Percentiles rank a stretch among this genome's conserved stretches.
These are phyloP conservation scores for Myrica gale DNA, from an alignment of 306 rosid species.

Conservation along the genomic window DNA sequence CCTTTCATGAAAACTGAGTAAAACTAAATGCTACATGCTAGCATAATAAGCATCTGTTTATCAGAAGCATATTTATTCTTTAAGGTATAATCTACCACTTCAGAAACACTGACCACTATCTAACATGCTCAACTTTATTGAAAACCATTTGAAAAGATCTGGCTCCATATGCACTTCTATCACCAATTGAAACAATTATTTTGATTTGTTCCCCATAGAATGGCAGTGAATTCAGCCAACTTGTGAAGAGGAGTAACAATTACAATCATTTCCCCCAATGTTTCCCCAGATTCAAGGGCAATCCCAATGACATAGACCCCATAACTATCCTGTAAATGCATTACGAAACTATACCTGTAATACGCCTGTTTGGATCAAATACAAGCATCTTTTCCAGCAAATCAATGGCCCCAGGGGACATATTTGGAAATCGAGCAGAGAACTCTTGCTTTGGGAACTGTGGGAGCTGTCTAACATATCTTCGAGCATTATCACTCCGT, in stretches of 20 bases:
- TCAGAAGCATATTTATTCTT: neutral
- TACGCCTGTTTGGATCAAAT: conserved; percentile 89
- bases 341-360: conserved; percentile 60
- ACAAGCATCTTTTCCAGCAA: conserved; percentile 93
- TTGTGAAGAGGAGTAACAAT: neutral
- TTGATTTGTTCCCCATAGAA: neutral
- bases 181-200: neutral
- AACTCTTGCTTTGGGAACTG: conserved; percentile 71
- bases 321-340: conserved; percentile 1
- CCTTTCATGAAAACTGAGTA: neutral
- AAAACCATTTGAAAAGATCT: neutral
- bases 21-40: neutral
- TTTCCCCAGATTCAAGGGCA: neutral
- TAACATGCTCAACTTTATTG: neutral
- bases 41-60: neutral
- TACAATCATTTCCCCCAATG: neutral
- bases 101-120: neutral
- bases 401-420: conserved; percentile 79
- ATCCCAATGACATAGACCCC: neutral
- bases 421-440: conserved; percentile 60
- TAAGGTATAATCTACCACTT: neutral
- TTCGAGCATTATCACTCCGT: conserved; percentile 83
- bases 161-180: neutral
- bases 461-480: conserved; percentile 84
- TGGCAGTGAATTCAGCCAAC: neutral